These are phyloP conservation scores for Amanita rimosa DNA, from an alignment of 768 basidiomycete species.

Conservation along the genomic window DNA sequence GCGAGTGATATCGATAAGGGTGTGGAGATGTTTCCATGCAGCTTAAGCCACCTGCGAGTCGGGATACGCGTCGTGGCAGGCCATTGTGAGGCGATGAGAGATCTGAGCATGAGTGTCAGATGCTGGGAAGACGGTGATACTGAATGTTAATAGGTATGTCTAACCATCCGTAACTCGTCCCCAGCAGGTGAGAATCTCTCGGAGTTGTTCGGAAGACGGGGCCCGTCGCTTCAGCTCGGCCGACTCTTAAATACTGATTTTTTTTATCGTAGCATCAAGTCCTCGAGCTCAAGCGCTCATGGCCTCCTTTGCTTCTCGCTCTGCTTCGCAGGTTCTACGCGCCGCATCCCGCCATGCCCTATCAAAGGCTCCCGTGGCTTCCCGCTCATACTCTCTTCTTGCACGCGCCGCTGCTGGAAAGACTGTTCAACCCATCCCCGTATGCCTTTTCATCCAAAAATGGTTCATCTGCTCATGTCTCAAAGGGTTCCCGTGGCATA, in stretches of 20 bases:
- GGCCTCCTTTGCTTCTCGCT: slow-evolving; percentile 52
- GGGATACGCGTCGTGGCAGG: background rate
- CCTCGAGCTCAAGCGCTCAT: no score
- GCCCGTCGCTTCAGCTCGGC: no score
- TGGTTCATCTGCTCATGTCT: slow-evolving; percentile 3
- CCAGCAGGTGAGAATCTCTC: slow-evolving; percentile 1
- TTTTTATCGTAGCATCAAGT: background rate
- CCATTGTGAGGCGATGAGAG: background rate
- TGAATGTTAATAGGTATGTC: no score
- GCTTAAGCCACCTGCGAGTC: background rate
- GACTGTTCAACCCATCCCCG: slow-evolving; percentile 1
- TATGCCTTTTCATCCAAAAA: background rate
- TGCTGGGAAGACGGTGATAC: background rate
- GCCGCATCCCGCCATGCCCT: slow-evolving; percentile 48
- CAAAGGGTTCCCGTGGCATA: slow-evolving; percentile 60
- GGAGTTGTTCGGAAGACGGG: slow-evolving; percentile 13
- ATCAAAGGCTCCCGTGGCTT: slow-evolving; percentile 25
- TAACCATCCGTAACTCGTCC: no score
- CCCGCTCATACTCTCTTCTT: slow-evolving; percentile 55
- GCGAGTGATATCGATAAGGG: background rate
- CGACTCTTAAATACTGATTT: slow-evolving; percentile 9
- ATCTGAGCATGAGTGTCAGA: background rate
- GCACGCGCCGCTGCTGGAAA: slow-evolving; percentile 29
- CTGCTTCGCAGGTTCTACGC: slow-evolving; percentile 51
- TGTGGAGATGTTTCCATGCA: no score